Evolutionary conservation across 148 eudicot species (phyloP).

Genomic region (Fagopyrum esculentum): DNA sequence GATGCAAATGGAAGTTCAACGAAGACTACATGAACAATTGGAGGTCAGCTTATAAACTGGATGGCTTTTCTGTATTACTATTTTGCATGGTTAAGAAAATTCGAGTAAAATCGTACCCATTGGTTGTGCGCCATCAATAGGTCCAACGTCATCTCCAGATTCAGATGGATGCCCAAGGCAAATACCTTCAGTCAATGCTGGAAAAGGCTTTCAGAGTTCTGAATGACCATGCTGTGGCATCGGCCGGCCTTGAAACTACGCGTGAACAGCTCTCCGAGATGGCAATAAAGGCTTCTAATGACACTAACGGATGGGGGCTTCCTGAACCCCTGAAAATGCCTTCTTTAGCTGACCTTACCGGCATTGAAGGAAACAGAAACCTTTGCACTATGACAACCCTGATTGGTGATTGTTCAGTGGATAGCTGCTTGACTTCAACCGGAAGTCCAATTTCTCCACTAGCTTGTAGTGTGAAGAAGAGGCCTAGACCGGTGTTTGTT

Average conservation of each 20-base stretch:
- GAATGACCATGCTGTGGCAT: constrained; percentile 33
- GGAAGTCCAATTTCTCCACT: constrained; percentile 38
- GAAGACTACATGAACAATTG: constrained; percentile 66
- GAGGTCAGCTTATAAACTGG: constrained; percentile 41
- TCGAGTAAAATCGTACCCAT: neutral
- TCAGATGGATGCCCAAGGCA: constrained; percentile 71
- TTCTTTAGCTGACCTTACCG: constrained; percentile 19
- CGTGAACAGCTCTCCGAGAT: constrained; percentile 51
- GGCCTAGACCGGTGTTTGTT: constrained; percentile 37
- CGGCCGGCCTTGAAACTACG: constrained; percentile 55
- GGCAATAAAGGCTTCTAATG: constrained; percentile 44
- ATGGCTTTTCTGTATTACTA: neutral
- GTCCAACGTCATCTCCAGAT: constrained; percentile 67
- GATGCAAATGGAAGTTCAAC: constrained; percentile 75
- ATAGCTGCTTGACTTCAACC: constrained; percentile 52
- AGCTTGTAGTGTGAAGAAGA: constrained; percentile 41
- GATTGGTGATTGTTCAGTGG: constrained; percentile 52
- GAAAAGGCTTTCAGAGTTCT: constrained; percentile 74
- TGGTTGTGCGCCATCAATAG: constrained; percentile 20
- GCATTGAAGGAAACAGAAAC: constrained; percentile 19
- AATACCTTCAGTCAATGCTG: constrained; percentile 60
- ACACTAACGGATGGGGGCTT: constrained; percentile 22
- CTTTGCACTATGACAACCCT: constrained; percentile 22
- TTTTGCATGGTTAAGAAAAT: neutral
- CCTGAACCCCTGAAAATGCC: constrained; percentile 32